A percentile compares a stretch with the other conserved stretches of the same genome.
phyloP scores from a whole-genome alignment of 176 grass and related monocot genomes.

The Phyllostachys edulis region DNA sequence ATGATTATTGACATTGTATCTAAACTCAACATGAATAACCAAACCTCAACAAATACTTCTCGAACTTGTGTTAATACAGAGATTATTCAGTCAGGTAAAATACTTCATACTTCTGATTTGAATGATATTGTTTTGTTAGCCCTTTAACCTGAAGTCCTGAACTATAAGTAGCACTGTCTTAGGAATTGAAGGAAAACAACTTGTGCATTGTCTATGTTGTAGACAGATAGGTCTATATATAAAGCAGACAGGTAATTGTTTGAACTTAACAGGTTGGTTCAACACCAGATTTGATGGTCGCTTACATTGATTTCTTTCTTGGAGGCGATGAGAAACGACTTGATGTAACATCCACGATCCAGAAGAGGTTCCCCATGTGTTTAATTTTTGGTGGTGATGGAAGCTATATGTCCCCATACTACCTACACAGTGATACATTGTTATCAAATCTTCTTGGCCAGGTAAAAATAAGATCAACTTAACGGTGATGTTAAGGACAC shows the following conservation, averaged over 20 bases:
- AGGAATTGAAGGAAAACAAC: not conserved
- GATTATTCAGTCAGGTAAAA: constrained; percentile 2
- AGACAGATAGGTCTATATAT: not conserved
- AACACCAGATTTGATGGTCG: constrained; percentile 93
- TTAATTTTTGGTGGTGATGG: constrained; percentile 97
- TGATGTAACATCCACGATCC: constrained; percentile 73
- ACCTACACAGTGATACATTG: constrained; percentile 84
- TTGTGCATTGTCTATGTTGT: not conserved
- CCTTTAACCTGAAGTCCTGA: constrained; percentile 13
- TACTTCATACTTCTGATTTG: not conserved
- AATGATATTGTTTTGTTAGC: not conserved
- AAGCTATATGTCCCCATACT: constrained; percentile 96
- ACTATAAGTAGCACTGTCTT: not conserved
- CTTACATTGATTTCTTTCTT: constrained; percentile 98
- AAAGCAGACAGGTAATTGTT: constrained; percentile 4
- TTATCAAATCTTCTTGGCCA: constrained; percentile 94
- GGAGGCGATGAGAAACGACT: constrained; percentile 96
- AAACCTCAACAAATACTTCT: not conserved
- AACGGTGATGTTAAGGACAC: not conserved
- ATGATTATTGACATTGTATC: constrained; percentile 11
- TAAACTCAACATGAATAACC: not conserved
- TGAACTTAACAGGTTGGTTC: constrained; percentile 80
- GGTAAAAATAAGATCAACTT: constrained; percentile 44
- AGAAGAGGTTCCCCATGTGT: constrained; percentile 97
- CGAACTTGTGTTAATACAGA: not conserved